Conservation (phyloP, 805 yeast species). For the Candida corydali region DNA sequence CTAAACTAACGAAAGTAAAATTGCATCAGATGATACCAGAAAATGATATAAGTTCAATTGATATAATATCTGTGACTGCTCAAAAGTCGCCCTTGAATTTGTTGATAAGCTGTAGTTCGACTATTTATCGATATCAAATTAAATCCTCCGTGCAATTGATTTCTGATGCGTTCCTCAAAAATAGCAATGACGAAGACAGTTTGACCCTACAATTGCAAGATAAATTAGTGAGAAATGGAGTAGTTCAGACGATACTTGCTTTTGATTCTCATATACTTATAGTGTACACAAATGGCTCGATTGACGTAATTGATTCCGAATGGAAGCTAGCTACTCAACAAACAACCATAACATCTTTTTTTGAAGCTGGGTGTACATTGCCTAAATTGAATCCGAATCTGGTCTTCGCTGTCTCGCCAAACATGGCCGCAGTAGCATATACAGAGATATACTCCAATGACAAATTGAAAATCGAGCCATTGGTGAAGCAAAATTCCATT, state of each 20-base stretch:
- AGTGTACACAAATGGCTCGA: slow-evolving; percentile 38
- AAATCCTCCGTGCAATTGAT: slow-evolving; percentile 18
- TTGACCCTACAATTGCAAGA: slow-evolving; percentile 23
- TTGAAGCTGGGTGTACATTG: slow-evolving; percentile 54
- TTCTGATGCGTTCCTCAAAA: slow-evolving; percentile 29
- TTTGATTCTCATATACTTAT: slow-evolving; percentile 40
- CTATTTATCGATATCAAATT: slow-evolving; percentile 26
- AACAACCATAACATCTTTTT: slow-evolving; percentile 33
- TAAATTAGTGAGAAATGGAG: slow-evolving; percentile 21
- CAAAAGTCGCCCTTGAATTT: slow-evolving; percentile 43
- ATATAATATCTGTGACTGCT: slow-evolving; percentile 43
- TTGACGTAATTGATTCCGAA: slow-evolving; percentile 43
- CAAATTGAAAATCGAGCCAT: slow-evolving; percentile 15
- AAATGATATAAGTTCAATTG: slow-evolving; percentile 26
- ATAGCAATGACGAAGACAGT: background rate
- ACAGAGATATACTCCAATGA: slow-evolving; percentile 10
- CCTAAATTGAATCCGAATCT: slow-evolving; percentile 22
- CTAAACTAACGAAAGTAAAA: slow-evolving; percentile 34
- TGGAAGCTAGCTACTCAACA: slow-evolving; percentile 26
- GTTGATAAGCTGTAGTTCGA: slow-evolving; percentile 34
- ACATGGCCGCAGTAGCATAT: slow-evolving; percentile 39
- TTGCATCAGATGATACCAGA: slow-evolving; percentile 25
- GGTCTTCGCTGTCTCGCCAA: slow-evolving; percentile 46
- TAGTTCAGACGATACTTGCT: slow-evolving; percentile 25
- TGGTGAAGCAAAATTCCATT: slow-evolving; percentile 28